A percentile compares a stretch with the other conserved stretches of the same genome.
phyloP scores from a whole-genome alignment of 192 early-diverging fungal species.

The Umbelopsis isabellina region DNA sequence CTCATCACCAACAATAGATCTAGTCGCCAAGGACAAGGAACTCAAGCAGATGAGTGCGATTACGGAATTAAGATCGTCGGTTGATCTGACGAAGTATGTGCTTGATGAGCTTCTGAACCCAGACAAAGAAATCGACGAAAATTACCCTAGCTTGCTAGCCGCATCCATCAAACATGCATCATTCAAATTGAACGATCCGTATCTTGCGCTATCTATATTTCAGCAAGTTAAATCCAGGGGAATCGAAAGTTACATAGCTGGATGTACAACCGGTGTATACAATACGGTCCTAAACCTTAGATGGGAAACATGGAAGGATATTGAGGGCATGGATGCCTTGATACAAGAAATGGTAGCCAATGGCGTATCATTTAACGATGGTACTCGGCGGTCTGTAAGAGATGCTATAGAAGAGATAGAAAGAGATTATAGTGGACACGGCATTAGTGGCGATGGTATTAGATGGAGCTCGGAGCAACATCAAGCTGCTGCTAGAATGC shows the following conservation, averaged over 20 bases:
- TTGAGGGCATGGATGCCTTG: constrained; percentile 40
- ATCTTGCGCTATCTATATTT: constrained; percentile 49
- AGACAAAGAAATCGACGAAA: background rate
- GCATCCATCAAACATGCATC: constrained; percentile 32
- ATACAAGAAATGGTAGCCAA: constrained; percentile 47
- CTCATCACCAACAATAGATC: background rate
- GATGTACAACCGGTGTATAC: constrained; percentile 41
- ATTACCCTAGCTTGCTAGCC: constrained; percentile 9
- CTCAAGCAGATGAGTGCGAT: background rate
- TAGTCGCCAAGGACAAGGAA: background rate
- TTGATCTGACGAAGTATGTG: background rate
- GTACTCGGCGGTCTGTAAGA: constrained; percentile 22
- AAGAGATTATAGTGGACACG: constrained; percentile 11
- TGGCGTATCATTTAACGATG: constrained; percentile 38
- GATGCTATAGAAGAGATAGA: constrained; percentile 27
- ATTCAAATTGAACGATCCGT: constrained; percentile 35
- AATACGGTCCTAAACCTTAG: constrained; percentile 36
- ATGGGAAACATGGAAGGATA: constrained; percentile 48
- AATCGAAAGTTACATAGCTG: constrained; percentile 39
- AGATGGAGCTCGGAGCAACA: constrained; percentile 35
- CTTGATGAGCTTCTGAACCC: background rate
- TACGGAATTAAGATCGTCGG: background rate
- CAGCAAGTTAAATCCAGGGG: constrained; percentile 42
- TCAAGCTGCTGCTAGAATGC: constrained; percentile 25
- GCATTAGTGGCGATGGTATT: background rate